Conservation (phyloP, 2,329 filamentous ascomycete species). For the Onygena corvina region DNA sequence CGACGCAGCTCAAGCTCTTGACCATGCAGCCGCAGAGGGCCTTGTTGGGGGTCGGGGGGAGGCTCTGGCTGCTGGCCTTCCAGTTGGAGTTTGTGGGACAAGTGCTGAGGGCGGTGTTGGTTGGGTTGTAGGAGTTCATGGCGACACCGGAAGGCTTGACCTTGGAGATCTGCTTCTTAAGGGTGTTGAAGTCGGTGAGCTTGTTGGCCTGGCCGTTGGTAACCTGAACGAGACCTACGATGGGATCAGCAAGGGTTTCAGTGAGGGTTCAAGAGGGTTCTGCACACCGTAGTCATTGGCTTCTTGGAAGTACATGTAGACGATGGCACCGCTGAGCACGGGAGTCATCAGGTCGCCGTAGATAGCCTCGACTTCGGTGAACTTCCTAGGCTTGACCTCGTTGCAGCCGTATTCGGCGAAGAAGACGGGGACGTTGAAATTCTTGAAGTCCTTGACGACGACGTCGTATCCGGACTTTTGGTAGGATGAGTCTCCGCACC, state of each 20-base stretch:
- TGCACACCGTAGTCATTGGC: slow-evolving; percentile 69
- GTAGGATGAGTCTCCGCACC: slow-evolving; percentile 82
- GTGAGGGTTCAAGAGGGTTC: background rate
- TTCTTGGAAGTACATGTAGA: slow-evolving; percentile 98
- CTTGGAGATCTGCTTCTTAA: slow-evolving; percentile 57
- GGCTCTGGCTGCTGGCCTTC: slow-evolving; percentile 58
- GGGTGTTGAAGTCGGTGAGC: slow-evolving; percentile 60
- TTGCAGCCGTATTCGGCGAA: slow-evolving; percentile 99
- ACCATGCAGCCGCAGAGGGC: slow-evolving; percentile 79
- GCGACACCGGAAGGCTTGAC: slow-evolving; percentile 55
- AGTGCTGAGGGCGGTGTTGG: slow-evolving; percentile 52
- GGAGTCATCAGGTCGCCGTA: slow-evolving; percentile 69
- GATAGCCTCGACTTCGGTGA: slow-evolving; percentile 72
- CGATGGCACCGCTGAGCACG: slow-evolving; percentile 90
- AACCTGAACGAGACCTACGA: slow-evolving; percentile 44
- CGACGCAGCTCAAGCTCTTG: slow-evolving; percentile 57
- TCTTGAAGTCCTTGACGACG: slow-evolving; percentile 72
- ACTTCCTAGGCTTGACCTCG: slow-evolving; percentile 56
- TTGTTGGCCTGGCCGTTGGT: slow-evolving; percentile 51
- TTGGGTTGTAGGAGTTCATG: slow-evolving; percentile 57
- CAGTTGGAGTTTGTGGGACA: slow-evolving; percentile 56
- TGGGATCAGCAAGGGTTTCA: slow-evolving; percentile 11
- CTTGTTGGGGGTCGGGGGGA: slow-evolving; percentile 72
- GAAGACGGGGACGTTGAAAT: slow-evolving; percentile 90
- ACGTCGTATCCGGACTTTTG: slow-evolving; percentile 64